Percentiles rank a stretch among this genome's conserved stretches.
Conservation (phyloP, 345 rosid genomes). For the Rhizophora mangle region DNA sequence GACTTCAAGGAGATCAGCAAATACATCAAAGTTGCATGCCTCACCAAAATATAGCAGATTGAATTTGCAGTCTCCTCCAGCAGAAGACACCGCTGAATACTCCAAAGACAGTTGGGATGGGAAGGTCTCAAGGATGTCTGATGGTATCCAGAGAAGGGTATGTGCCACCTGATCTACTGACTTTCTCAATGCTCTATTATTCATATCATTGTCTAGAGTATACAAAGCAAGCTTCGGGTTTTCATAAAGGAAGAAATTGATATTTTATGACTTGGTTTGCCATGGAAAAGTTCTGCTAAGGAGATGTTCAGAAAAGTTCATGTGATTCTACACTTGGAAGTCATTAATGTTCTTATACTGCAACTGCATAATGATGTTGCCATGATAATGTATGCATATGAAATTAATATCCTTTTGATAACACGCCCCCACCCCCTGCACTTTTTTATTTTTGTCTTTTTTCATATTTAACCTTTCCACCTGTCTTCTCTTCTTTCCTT, state of each 20-base stretch:
- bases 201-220: background rate
- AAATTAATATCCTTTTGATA: too few relatives aligned
- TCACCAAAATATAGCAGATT: slow-evolving; percentile 71
- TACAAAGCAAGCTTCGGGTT: background rate
- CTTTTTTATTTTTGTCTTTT: background rate
- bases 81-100: slow-evolving; percentile 56
- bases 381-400: too few relatives aligned
- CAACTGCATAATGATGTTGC: too few relatives aligned
- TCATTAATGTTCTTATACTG: too few relatives aligned
- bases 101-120: slow-evolving; percentile 66
- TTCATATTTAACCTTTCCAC: background rate
- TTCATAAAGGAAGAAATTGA: too few relatives aligned
- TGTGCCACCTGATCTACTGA: slow-evolving; percentile 11
- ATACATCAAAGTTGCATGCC: slow-evolving; percentile 58
- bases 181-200: background rate
- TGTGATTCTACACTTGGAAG: too few relatives aligned
- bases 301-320: too few relatives aligned
- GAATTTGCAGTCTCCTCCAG: slow-evolving; percentile 41
- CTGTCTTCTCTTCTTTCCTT: background rate
- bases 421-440: too few relatives aligned
- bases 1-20: slow-evolving; percentile 61
- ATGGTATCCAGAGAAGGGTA: slow-evolving; percentile 83
- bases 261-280: too few relatives aligned
- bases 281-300: too few relatives aligned
- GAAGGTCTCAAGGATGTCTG: slow-evolving; percentile 63